These are phyloP conservation scores for Medicago lupulina DNA, from an alignment of 306 rosid species.

Conservation along the genomic window DNA sequence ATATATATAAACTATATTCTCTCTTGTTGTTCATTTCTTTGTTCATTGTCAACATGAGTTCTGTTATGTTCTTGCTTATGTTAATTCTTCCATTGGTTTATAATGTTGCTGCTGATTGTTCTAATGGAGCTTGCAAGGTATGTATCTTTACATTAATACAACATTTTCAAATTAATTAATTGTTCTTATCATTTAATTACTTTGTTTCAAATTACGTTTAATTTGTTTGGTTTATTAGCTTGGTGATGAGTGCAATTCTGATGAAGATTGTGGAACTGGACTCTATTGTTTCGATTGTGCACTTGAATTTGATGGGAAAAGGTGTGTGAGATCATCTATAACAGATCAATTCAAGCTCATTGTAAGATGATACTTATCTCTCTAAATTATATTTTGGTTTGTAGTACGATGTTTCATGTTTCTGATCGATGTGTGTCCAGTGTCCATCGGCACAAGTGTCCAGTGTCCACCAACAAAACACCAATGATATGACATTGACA, in stretches of 20 bases:
- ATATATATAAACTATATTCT: not conserved
- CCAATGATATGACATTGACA: too few species aligned
- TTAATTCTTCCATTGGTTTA: conserved; percentile 40
- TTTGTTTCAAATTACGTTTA: not conserved
- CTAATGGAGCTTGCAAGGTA: conserved; percentile 71
- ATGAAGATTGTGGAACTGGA: conserved; percentile 71
- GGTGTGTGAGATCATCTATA: conserved; percentile 72
- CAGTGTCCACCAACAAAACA: too few species aligned
- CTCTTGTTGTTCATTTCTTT: not conserved
- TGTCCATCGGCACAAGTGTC: too few species aligned
- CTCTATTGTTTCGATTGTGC: conserved; percentile 68
- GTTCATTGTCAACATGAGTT: conserved; percentile 46
- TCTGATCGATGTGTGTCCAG: too few species aligned
- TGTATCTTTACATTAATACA: not conserved
- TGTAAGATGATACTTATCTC: conserved; percentile 48
- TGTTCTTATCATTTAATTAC: not conserved
- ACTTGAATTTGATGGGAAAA: conserved; percentile 50
- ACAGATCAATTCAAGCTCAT: conserved; percentile 80
- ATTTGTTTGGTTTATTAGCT: conserved; percentile 44
- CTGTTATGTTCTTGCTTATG: conserved; percentile 39
- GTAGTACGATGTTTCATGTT: too few species aligned
- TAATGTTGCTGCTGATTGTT: conserved; percentile 51
- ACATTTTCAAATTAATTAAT: not conserved
- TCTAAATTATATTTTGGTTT: not conserved
- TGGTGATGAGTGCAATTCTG: conserved; percentile 65